Percentiles rank a stretch among this genome's conserved stretches.
Conservation (phyloP, 345 rosid species). For the Ailanthus altissimus region DNA sequence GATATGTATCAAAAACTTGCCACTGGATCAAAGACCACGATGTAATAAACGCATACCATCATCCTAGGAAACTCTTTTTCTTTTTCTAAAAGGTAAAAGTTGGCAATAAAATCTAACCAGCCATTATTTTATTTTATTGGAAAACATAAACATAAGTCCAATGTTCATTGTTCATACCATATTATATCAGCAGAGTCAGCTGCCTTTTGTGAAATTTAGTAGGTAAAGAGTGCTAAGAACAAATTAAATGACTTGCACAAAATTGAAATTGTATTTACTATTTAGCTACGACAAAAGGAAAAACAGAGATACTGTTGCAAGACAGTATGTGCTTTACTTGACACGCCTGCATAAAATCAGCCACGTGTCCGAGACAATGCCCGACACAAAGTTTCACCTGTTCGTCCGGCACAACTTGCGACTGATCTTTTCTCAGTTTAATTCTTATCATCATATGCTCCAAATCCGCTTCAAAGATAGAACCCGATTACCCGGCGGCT, state of each 20-base stretch:
- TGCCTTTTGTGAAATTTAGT: no score
- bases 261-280: not conserved
- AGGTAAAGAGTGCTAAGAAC: no score
- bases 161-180: no score
- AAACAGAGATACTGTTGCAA: not conserved
- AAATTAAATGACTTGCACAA: not conserved
- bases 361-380: not conserved
- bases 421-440: not conserved
- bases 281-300: not conserved
- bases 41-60: no score
- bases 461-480: conserved; percentile 39
- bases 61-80: no score
- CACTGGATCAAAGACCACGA: not conserved
- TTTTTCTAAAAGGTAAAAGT: no score
- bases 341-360: not conserved
- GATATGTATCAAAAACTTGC: not conserved
- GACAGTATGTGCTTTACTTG: not conserved
- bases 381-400: not conserved
- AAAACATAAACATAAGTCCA: no score
- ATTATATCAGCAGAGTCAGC: no score
- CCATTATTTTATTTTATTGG: no score
- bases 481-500: conserved; percentile 35
- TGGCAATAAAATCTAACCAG: no score
- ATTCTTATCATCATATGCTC: conserved; percentile 12
- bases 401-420: not conserved